phyloP scores from a whole-genome alignment of 78 protist species.

The Cavenderia fasciculata region DNA sequence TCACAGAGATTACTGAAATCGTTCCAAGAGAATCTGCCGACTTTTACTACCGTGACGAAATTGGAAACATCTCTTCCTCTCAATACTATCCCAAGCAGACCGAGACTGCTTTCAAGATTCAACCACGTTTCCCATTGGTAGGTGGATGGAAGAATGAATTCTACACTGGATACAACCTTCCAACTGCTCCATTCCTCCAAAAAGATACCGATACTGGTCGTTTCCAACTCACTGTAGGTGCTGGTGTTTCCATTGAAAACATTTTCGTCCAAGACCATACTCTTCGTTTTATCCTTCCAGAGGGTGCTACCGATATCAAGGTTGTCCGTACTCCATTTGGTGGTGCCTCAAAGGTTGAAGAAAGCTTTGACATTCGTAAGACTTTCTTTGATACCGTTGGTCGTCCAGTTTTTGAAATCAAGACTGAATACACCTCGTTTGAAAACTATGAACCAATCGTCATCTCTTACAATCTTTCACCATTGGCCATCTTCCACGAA shows the following conservation, averaged over 20 bases:
- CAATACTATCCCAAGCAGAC: slow-evolving; percentile 2
- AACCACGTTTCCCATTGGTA: slow-evolving; percentile 91
- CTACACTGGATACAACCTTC: slow-evolving; percentile 90
- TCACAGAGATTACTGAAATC: slow-evolving; percentile 22
- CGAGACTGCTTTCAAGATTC: slow-evolving; percentile 49
- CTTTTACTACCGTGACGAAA: slow-evolving; percentile 92
- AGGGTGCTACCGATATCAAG: slow-evolving; percentile 83
- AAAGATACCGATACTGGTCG: slow-evolving; percentile 12
- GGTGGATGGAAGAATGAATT: slow-evolving; percentile 93
- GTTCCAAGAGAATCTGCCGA: slow-evolving; percentile 86
- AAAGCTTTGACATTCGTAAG: slow-evolving; percentile 18
- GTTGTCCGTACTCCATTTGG: slow-evolving; percentile 61
- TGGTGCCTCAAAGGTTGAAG: slow-evolving; percentile 6
- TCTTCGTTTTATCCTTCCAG: slow-evolving; percentile 89
- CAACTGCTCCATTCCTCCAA: slow-evolving; percentile 72
- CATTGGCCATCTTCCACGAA: slow-evolving; percentile 63
- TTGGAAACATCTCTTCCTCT: slow-evolving; percentile 95
- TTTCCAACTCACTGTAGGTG: slow-evolving; percentile 49
- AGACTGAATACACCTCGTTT: background rate
- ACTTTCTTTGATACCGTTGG: slow-evolving; percentile 87
- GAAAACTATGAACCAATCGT: slow-evolving; percentile 50
- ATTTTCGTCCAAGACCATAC: slow-evolving; percentile 55
- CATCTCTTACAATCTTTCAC: slow-evolving; percentile 54
- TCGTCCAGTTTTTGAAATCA: slow-evolving; percentile 62
- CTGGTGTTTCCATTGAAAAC: slow-evolving; percentile 62